These are phyloP conservation scores for Pleurotus giganteus DNA, from an alignment of 768 basidiomycete species.

Conservation along the genomic window DNA sequence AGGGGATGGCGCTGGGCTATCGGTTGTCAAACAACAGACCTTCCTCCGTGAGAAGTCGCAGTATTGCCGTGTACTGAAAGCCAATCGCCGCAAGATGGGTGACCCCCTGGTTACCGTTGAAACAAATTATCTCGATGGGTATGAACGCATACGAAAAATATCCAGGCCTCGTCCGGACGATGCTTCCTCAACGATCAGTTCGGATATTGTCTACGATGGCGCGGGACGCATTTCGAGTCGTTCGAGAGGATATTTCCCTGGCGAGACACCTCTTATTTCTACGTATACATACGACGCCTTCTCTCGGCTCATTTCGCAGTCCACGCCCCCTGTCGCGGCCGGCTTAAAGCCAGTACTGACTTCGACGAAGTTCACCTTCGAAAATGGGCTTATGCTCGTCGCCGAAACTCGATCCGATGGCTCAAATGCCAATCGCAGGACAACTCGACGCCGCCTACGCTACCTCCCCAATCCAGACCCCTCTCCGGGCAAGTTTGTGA, in stretches of 20 bases:
- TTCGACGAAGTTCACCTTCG: not conserved
- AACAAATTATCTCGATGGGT: not conserved
- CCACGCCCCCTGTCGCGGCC: not conserved
- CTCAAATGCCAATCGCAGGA: not conserved
- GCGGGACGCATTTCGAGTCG: not conserved
- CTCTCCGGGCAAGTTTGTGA: slow-evolving; percentile 4
- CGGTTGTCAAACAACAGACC: not conserved
- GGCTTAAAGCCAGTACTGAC: not conserved
- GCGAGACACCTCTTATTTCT: not conserved
- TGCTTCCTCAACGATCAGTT: not conserved
- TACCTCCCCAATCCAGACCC: slow-evolving; percentile 10
- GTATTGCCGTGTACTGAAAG: no score
- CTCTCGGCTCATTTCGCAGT: slow-evolving; percentile 7
- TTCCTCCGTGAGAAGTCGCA: not conserved
- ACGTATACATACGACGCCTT: slow-evolving; percentile 10
- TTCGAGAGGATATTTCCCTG: not conserved
- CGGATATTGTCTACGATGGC: not conserved
- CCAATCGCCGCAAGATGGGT: not conserved
- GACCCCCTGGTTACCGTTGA: not conserved
- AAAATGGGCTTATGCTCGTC: not conserved
- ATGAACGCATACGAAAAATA: not conserved
- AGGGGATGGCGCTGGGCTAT: not conserved
- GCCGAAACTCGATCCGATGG: not conserved
- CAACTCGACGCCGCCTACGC: not conserved
- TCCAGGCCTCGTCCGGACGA: not conserved